Evolutionary conservation across 108 stramenopile genomes (phyloP).

Genomic region (Craspedostauros australis): DNA sequence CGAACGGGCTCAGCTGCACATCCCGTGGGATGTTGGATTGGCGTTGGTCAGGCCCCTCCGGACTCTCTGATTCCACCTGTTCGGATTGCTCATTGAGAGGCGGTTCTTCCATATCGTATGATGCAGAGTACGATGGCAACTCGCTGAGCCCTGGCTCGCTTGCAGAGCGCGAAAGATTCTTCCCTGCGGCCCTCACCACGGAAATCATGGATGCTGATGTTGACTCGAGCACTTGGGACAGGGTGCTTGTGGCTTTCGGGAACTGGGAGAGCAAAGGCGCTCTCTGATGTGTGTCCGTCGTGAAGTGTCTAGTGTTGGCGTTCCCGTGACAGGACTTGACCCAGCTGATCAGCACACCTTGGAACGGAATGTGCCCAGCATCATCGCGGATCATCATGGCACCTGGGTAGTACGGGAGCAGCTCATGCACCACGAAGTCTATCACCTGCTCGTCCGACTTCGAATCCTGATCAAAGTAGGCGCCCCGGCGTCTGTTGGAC

Average conservation of each 20-base stretch:
- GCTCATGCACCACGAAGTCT: constrained; percentile 21
- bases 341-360: constrained; percentile 30
- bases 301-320: background rate
- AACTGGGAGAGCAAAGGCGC: too few relatives aligned
- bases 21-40: background rate
- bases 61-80: too few relatives aligned
- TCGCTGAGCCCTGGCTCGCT: too few relatives aligned
- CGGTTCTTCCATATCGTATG: too few relatives aligned
- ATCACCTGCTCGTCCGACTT: constrained; percentile 13
- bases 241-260: too few relatives aligned
- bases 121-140: too few relatives aligned
- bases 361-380: constrained; percentile 33
- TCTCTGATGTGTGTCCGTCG: background rate
- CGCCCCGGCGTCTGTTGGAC: constrained; percentile 4
- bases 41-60: background rate
- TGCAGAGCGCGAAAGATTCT: too few relatives aligned
- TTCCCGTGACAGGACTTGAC: constrained; percentile 3
- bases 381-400: constrained; percentile 24
- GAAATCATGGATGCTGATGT: too few relatives aligned
- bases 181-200: too few relatives aligned
- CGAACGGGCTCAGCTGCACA: constrained; percentile 23
- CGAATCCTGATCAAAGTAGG: constrained; percentile 6
- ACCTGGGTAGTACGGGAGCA: constrained; percentile 26
- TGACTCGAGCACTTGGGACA: too few relatives aligned
- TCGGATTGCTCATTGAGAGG: too few relatives aligned